Evolutionary conservation across 257 asterid genomes (phyloP).

Genomic region (Solanum chmielewskii): DNA sequence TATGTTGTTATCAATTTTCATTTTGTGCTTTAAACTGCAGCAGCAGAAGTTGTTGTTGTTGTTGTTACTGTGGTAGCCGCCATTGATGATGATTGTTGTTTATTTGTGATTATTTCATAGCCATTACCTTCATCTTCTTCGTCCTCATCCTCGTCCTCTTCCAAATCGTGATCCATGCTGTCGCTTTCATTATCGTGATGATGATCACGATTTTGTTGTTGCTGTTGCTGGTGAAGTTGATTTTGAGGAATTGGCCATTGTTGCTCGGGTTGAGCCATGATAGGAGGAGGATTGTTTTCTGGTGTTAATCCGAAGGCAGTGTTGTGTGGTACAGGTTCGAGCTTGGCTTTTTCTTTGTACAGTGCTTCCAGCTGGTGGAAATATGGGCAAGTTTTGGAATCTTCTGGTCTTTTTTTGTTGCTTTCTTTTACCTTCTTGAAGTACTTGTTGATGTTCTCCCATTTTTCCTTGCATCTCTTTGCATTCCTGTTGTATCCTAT

Average conservation of each 20-base stretch:
- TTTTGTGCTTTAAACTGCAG: background rate
- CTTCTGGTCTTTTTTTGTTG: constrained; percentile 67
- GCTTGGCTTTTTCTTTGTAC: constrained; percentile 45
- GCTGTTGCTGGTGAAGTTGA: constrained; percentile 1
- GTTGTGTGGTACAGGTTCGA: background rate
- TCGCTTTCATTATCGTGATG: background rate
- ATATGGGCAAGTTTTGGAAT: constrained; percentile 82
- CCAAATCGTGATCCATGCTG: constrained; percentile 21
- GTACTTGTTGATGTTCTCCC: constrained; percentile 87
- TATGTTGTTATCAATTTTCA: background rate
- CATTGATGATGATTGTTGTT: constrained; percentile 30
- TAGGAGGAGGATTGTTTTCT: constrained; percentile 24
- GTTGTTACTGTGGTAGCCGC: constrained; percentile 18
- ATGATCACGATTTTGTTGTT: background rate
- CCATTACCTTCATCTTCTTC: constrained; percentile 44
- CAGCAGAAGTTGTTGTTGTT: background rate
- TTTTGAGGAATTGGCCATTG: constrained; percentile 58
- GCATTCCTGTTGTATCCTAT: constrained; percentile 65
- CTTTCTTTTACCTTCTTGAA: constrained; percentile 67
- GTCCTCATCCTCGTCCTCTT: constrained; percentile 13
- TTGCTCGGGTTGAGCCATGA: constrained; percentile 91
- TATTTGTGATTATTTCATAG: constrained; percentile 55
- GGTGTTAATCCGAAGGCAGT: constrained; percentile 7
- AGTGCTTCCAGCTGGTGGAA: constrained; percentile 53
- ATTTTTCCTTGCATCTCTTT: constrained; percentile 81